Conservation (phyloP, 345 rosid species). For the Kandelia obovata region DNA sequence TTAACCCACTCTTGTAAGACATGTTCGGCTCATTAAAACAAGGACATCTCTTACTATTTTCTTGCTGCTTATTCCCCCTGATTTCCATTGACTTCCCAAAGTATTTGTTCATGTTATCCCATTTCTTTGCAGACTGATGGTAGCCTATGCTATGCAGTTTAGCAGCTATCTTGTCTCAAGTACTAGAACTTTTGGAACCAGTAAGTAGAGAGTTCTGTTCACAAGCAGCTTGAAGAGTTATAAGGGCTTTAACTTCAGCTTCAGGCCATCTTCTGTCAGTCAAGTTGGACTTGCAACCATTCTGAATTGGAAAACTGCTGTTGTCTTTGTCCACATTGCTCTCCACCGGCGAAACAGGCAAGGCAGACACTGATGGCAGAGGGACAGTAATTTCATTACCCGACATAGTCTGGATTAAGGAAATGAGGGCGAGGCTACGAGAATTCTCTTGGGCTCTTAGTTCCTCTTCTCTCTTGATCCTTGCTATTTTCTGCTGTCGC, state of each 20-base stretch:
- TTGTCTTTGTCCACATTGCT: conserved; percentile 22
- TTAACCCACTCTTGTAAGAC: conserved; percentile 39
- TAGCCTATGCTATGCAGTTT: conserved; percentile 58
- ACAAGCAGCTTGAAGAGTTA: conserved; percentile 45
- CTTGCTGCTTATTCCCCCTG: conserved; percentile 38
- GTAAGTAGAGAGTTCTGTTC: conserved; percentile 36
- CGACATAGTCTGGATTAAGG: conserved; percentile 44
- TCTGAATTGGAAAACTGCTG: conserved; percentile 21
- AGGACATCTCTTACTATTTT: conserved; percentile 40
- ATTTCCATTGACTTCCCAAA: conserved; percentile 45
- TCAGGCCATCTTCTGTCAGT: conserved; percentile 57
- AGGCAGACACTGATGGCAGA: conserved; percentile 5
- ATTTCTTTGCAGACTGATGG: conserved; percentile 54
- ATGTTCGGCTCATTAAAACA: conserved; percentile 50
- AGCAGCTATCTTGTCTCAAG: conserved; percentile 69
- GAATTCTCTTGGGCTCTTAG: conserved; percentile 48
- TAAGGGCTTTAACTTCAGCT: conserved; percentile 66
- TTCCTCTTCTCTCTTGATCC: conserved; percentile 55
- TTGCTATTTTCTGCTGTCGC: conserved; percentile 62
- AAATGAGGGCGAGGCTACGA: conserved; percentile 56
- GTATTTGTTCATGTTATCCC: conserved; percentile 83
- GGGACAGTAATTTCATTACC: conserved; percentile 44
- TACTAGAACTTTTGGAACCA: conserved; percentile 34
- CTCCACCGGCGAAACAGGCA: neutral
- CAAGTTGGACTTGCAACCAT: conserved; percentile 6